phyloP scores from a whole-genome alignment of 768 basidiomycete genomes.

The Calocera cornea region DNA sequence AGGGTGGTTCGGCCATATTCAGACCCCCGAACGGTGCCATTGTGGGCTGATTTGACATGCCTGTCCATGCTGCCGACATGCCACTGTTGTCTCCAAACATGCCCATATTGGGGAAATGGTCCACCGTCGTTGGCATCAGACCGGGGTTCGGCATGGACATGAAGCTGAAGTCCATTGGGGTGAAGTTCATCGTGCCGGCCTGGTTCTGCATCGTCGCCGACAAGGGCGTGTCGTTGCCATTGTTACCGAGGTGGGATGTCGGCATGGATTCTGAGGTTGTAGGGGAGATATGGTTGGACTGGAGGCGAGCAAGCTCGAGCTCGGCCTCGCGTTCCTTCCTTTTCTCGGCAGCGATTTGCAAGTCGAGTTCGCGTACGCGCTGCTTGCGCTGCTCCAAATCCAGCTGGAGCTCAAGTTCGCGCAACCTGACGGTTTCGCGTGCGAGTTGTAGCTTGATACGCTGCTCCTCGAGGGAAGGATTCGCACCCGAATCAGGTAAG shows the following conservation, averaged over 20 bases:
- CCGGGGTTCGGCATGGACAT: neutral
- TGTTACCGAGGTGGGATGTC: neutral
- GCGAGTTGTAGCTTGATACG: neutral
- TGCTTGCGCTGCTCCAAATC: neutral
- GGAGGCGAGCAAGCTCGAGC: neutral
- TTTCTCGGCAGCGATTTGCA: neutral
- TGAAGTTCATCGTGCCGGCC: neutral
- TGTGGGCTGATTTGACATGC: neutral
- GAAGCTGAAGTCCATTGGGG: neutral
- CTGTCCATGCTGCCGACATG: neutral
- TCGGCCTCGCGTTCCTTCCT: neutral
- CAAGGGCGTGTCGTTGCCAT: neutral
- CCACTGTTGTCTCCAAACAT: neutral
- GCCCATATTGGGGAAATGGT: neutral
- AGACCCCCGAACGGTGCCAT: neutral
- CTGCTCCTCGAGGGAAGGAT: neutral
- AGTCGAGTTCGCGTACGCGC: neutral
- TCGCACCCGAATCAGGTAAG: neutral
- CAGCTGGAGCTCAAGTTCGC: neutral
- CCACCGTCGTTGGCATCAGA: neutral
- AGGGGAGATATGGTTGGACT: neutral
- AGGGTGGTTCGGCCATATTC: neutral
- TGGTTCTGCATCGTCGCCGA: neutral
- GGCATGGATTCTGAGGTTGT: neutral
- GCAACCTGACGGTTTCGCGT: neutral